Evolutionary conservation across 805 yeast species (phyloP), one percentile per base, ranked within the genome.

Genomic region (Metschnikowia proteae): DNA sequence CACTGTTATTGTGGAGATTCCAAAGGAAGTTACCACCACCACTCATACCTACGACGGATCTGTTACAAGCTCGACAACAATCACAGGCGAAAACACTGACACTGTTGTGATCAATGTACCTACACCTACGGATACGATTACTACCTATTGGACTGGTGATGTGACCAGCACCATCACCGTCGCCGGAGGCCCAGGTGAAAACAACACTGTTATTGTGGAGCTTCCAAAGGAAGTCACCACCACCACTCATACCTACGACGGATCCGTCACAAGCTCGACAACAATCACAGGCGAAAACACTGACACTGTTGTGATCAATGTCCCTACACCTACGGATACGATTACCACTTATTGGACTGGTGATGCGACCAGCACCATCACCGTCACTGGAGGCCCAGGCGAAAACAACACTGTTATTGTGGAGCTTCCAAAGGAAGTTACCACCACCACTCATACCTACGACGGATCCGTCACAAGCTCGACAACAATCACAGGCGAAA

Each of bases 241-340:
- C 8, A 32, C 46, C 23, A 50, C 60, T n/a, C 52, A 51, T 42
- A 48, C 50, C 2, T 44, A 48, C 31, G 7, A 30, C 4, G 32
- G 32, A 23, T 26, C 43, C 8, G 26, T 54, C 8, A 50, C 56
- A 11, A 47, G 50, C 10, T 60, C 64, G 5, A 29, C 34, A n/a
- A 50, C 60, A 5, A 53, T 56, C n/a, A 25, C 57, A 7, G 52
- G 55, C 3, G 65, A 61, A 36, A 54, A 48, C 17, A 60, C 63
- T n/a, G 62, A 48, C 1, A 56, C 61, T 3, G 60, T 59, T 5
- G 49, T 47, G 9, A 53, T 58, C 11, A 45, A 48, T 6, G 45
- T 48, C 3, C 51, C 51, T 8, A 32, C 31, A 5, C n/a, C n/a
- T n/a, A n/a, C n/a, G n/a, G n/a, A n/a, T n/a, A n/a, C n/a, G n/a